A percentile compares a stretch with the other conserved stretches of the same genome.
phyloP scores from a whole-genome alignment of 371 early-diverging fungal genomes.

The Mortierella sp. region DNA sequence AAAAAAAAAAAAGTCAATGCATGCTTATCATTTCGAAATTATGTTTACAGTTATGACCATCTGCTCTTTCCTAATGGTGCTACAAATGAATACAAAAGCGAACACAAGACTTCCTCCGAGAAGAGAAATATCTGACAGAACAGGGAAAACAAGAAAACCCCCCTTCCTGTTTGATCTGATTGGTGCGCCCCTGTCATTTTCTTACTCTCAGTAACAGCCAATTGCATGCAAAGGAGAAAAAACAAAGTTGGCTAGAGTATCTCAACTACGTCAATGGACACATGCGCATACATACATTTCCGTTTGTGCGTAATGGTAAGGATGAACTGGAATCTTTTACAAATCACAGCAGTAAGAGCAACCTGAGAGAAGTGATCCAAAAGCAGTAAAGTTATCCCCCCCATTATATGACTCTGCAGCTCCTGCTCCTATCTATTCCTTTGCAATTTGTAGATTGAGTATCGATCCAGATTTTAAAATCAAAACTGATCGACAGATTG shows the following conservation, averaged over 20 bases:
- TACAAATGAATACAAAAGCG: background rate
- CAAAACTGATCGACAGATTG: background rate
- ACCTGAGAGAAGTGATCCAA: background rate
- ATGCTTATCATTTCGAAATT: background rate
- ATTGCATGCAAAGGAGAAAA: background rate
- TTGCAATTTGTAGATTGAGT: background rate
- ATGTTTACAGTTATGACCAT: background rate
- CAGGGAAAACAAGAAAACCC: background rate
- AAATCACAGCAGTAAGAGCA: background rate
- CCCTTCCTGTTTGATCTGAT: background rate
- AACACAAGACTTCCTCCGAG: background rate
- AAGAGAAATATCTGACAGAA: background rate
- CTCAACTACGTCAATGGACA: no score
- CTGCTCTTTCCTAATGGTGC: background rate
- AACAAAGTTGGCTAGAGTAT: background rate
- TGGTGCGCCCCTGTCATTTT: conserved; percentile 6
- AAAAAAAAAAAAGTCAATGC: background rate
- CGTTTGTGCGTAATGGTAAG: background rate
- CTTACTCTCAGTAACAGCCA: background rate
- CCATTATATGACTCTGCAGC: background rate
- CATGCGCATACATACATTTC: no score
- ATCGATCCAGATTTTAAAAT: background rate
- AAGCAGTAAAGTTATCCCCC: background rate
- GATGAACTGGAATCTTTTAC: conserved; percentile 8
- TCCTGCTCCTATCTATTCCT: no score